Evolutionary conservation across 306 rosid species (phyloP).

Genomic region (Vigna radiata): DNA sequence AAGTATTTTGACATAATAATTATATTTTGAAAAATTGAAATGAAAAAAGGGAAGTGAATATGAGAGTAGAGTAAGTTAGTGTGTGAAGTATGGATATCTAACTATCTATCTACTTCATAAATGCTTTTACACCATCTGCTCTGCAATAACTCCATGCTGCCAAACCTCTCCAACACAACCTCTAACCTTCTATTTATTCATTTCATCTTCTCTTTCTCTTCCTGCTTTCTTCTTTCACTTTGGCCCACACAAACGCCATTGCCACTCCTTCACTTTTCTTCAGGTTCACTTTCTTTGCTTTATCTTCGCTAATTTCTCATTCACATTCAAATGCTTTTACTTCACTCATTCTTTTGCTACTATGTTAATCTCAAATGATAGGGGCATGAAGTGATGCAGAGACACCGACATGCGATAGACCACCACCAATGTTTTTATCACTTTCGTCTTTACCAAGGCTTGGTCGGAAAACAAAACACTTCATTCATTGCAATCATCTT

Average conservation of each 20-base stretch:
- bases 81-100: too few relatives aligned
- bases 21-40: too few relatives aligned
- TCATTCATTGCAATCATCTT: constrained; percentile 12
- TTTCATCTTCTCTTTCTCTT: constrained; percentile 7
- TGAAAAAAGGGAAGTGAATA: too few relatives aligned
- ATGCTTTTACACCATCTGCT: constrained; percentile 70
- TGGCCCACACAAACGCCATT: constrained; percentile 11
- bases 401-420: background rate
- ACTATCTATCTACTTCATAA: constrained; percentile 49
- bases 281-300: background rate
- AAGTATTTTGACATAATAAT: too few relatives aligned
- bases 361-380: too few relatives aligned
- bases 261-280: constrained; percentile 3
- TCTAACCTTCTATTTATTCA: constrained; percentile 8
- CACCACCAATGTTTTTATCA: too few relatives aligned
- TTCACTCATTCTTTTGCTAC: background rate
- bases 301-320: background rate
- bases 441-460: background rate
- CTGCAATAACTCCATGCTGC: constrained; percentile 66
- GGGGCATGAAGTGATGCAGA: background rate
- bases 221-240: background rate
- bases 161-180: constrained; percentile 24
- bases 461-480: background rate
- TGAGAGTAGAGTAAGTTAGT: too few relatives aligned
- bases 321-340: too few relatives aligned